Evolutionary conservation across 805 yeast genomes (phyloP).

Genomic region (Teunomyces gatunensis): DNA sequence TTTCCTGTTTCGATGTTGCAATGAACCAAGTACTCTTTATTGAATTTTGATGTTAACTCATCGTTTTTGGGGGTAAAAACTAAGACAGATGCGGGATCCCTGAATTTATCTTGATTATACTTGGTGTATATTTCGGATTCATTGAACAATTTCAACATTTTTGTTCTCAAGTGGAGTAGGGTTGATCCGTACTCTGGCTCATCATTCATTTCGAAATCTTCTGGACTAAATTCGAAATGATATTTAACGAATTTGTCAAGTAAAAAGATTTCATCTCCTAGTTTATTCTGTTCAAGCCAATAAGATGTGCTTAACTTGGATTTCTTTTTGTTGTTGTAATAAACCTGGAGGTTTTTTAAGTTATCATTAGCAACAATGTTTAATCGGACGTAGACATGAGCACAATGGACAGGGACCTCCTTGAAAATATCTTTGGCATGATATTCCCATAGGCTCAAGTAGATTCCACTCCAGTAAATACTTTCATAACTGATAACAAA

Average conservation of each 20-base stretch:
- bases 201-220: constrained; percentile 60
- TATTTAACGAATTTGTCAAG: constrained; percentile 37
- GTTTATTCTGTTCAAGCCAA: constrained; percentile 18
- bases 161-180: constrained; percentile 57
- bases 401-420: constrained; percentile 78
- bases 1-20: constrained; percentile 43
- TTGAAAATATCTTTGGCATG: constrained; percentile 60
- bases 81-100: constrained; percentile 18
- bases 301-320: constrained; percentile 24
- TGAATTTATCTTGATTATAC: constrained; percentile 7
- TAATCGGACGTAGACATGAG: constrained; percentile 61
- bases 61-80: constrained; percentile 28
- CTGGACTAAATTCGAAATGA: constrained; percentile 79
- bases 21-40: constrained; percentile 34
- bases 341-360: constrained; percentile 19
- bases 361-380: constrained; percentile 30
- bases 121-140: constrained; percentile 29
- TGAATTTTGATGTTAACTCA: constrained; percentile 19
- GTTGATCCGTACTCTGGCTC: constrained; percentile 71
- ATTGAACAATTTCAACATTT: constrained; percentile 53
- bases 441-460: constrained; percentile 44
- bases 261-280: constrained; percentile 16
- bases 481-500: constrained; percentile 34
- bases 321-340: constrained; percentile 25
- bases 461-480: constrained; percentile 43